phyloP scores from a whole-genome alignment of 305 asterid species.

The Ilex paraguariensis region DNA sequence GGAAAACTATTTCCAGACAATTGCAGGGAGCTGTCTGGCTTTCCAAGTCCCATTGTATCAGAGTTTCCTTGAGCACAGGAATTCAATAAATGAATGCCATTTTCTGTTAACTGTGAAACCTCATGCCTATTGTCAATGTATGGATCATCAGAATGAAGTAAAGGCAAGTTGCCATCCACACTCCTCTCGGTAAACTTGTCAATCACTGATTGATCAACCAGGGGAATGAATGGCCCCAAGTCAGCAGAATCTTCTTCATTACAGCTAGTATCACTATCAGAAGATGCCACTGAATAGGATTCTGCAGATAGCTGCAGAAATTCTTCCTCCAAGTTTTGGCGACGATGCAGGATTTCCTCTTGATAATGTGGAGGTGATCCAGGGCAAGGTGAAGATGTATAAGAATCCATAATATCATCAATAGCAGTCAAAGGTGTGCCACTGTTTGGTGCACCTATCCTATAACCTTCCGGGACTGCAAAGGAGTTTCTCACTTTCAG shows the following conservation, averaged over 20 bases:
- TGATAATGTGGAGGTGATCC: conserved; percentile 95
- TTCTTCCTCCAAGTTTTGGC: conserved; percentile 87
- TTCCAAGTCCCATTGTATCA: conserved; percentile 22
- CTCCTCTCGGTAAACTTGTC: conserved; percentile 31
- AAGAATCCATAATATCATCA: conserved; percentile 39
- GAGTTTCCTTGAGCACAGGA: conserved; percentile 28
- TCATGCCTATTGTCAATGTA: conserved; percentile 15
- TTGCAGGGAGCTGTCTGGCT: conserved; percentile 22
- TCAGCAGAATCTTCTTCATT: conserved; percentile 61
- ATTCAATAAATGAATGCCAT: conserved; percentile 31
- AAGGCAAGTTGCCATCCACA: conserved; percentile 15
- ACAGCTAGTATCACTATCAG: conserved; percentile 81
- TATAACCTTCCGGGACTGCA: conserved; percentile 33
- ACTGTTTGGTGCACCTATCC: conserved; percentile 24
- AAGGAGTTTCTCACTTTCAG: conserved; percentile 26
- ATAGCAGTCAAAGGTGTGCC: conserved; percentile 32
- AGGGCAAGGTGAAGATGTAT: conserved; percentile 43
- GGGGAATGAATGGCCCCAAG: conserved; percentile 28
- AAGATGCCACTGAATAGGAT: conserved; percentile 67
- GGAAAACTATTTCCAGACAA: conserved; percentile 20
- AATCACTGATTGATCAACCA: conserved; percentile 31
- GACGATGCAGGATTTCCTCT: conserved; percentile 85
- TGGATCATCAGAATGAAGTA: conserved; percentile 24
- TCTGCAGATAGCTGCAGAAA: conserved; percentile 76
- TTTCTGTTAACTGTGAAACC: conserved; percentile 25